These are phyloP conservation scores for Cladorrhinum sp. DNA, from an alignment of 2,329 filamentous ascomycete genomes.

Conservation along the genomic window DNA sequence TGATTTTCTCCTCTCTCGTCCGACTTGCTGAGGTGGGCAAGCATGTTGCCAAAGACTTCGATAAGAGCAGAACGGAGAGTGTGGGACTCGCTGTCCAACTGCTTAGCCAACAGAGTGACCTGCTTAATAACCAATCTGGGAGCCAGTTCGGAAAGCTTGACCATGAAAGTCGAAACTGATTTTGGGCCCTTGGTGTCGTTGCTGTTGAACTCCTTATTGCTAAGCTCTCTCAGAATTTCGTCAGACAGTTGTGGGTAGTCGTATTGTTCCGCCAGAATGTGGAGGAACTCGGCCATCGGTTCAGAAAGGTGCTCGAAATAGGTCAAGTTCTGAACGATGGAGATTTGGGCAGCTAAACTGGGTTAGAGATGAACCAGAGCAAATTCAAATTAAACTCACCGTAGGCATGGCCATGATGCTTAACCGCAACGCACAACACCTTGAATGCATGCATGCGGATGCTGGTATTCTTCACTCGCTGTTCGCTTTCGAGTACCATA, in stretches of 20 bases:
- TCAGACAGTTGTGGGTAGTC: slow-evolving; percentile 94
- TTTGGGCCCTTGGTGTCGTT: slow-evolving; percentile 95
- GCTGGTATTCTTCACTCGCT: slow-evolving; percentile 80
- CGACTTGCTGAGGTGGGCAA: slow-evolving; percentile 83
- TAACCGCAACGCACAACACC: slow-evolving; percentile 91
- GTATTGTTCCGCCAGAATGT: slow-evolving; percentile 95
- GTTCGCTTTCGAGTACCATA: slow-evolving; percentile 89
- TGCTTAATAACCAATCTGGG: slow-evolving; percentile 94
- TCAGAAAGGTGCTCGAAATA: slow-evolving; percentile 99
- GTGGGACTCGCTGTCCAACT: slow-evolving; percentile 96
- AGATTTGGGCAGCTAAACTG: slow-evolving; percentile 81
- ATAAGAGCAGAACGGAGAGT: slow-evolving; percentile 90
- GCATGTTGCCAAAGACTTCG: slow-evolving; percentile 94
- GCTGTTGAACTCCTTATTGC: slow-evolving; percentile 96
- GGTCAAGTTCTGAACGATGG: slow-evolving; percentile 93
- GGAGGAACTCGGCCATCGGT: slow-evolving; percentile 96
- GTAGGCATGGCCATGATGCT: slow-evolving; percentile 96
- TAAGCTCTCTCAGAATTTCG: slow-evolving; percentile 88
- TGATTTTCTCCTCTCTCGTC: slow-evolving; percentile 89
- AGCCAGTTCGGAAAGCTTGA: slow-evolving; percentile 87
- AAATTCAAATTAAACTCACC: slow-evolving; percentile 51
- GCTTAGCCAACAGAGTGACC: slow-evolving; percentile 91
- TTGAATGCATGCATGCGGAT: slow-evolving; percentile 98
- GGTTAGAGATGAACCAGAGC: slow-evolving; percentile 15
- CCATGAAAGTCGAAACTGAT: slow-evolving; percentile 89